Base-by-base conservation (phyloP, 768 basidiomycete genomes). In the Lanmaoa pseudosensibilis region DNA sequence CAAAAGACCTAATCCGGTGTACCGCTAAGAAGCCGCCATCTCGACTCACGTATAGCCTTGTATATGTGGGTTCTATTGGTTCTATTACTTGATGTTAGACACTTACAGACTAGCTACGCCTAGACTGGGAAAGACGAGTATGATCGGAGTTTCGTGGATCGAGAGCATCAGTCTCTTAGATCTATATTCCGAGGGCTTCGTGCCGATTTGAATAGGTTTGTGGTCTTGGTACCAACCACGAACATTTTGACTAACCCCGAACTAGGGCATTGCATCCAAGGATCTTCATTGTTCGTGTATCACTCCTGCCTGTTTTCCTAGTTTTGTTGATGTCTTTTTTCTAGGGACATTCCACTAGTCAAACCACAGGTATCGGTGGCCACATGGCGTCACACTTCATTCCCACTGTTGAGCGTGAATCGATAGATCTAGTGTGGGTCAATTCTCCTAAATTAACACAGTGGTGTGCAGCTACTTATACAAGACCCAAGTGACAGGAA, bases 221-320 rank as follows among this genome's bases (percentile, higher is more conserved):
- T 56, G 54, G 11, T 59, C 11, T 1, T 33, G 8, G 6, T 44
- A 10, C 7, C 11, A 34, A 23, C 7, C n/a, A 9, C 15, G 2
- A 30, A 10, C 4, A 54, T 48, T 13, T 46, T 63, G 48, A 50
- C 59, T 44, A 15, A 57, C 12, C 13, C 9, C 43, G 8, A 38
- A 54, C 52, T 52, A 90, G 89, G 32, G 73, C 77, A 16, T 86
- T 86, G 38, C 72, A 81, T 37, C 79, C 91, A 2, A 83, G 85
- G 36, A 79, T 95, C 12, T 97, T 94, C 73, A 94, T 96, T 58
- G 90, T 90, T 65, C 62, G 80, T 71, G 5, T 27, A 23, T 5
- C 19, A 5, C 12, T 16, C 33, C 3, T 23, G 16, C 25, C 11
- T 6, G 8, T 16, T 21, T 18, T 1, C 36, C 2, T 33, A 10